Evolutionary conservation across 2,329 filamentous ascomycete species (phyloP).

Genomic region (Sporothrix brunneoviolacea): DNA sequence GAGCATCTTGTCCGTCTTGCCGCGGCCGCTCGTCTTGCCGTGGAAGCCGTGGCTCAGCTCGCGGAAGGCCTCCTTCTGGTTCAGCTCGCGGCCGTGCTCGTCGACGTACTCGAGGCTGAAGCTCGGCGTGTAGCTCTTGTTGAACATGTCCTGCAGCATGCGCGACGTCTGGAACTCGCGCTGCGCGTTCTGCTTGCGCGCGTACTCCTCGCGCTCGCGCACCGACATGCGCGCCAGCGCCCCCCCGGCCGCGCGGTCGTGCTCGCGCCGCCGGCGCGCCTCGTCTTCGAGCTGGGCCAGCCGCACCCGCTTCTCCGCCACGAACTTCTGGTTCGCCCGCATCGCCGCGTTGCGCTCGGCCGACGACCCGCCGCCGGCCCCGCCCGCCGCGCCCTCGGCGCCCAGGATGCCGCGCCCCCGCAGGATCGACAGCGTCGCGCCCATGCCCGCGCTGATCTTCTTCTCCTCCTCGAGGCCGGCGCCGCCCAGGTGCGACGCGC

Average conservation of each 20-base stretch:
- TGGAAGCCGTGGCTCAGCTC: constrained; percentile 90
- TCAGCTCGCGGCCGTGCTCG: constrained; percentile 76
- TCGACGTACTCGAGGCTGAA: constrained; percentile 88
- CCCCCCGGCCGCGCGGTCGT: constrained; percentile 76
- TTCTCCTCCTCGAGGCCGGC: constrained; percentile 84
- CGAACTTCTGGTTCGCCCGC: constrained; percentile 69
- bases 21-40: constrained; percentile 94
- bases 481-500: neutral
- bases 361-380: neutral
- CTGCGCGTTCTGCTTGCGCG: constrained; percentile 78
- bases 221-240: constrained; percentile 81
- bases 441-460: constrained; percentile 69
- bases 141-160: constrained; percentile 78
- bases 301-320: constrained; percentile 68
- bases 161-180: constrained; percentile 81
- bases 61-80: constrained; percentile 96
- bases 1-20: constrained; percentile 94
- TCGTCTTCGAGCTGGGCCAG: constrained; percentile 70
- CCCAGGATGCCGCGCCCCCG: constrained; percentile 73
- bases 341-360: constrained; percentile 14
- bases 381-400: constrained; percentile 39
- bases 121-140: constrained; percentile 79
- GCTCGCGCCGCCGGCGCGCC: constrained; percentile 75
- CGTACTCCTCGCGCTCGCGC: constrained; percentile 85
- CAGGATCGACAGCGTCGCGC: constrained; percentile 73